A percentile compares a stretch with the other conserved stretches of the same genome.
phyloP scores from a whole-genome alignment of 331 rosid species.

The Telfairia occidentalis region DNA sequence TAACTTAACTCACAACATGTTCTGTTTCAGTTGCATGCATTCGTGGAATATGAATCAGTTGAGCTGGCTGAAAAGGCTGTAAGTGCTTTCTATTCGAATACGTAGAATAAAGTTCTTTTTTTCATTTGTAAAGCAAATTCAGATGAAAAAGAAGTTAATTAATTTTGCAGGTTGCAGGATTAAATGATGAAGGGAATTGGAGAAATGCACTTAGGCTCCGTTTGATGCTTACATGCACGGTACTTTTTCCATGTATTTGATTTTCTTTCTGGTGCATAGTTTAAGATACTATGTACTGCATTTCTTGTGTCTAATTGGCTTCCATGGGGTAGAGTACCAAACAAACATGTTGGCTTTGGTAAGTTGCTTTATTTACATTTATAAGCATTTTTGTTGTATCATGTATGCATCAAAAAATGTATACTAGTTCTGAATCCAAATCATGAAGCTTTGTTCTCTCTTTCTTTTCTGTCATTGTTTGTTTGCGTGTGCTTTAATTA shows the following conservation, averaged over 20 bases:
- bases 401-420: neutral
- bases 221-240: conserved; percentile 65
- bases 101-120: neutral
- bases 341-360: neutral
- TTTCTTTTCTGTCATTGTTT: neutral
- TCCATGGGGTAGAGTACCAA: neutral
- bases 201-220: conserved; percentile 85
- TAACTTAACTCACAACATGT: neutral
- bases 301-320: neutral
- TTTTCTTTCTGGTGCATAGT: neutral
- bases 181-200: conserved; percentile 89
- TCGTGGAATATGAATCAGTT: conserved; percentile 86
- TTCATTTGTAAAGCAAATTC: neutral
- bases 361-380: neutral
- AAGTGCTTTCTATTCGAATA: conserved; percentile 28
- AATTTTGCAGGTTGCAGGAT: conserved; percentile 57
- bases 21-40: conserved; percentile 79
- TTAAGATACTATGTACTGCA: neutral
- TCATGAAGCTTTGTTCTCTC: neutral
- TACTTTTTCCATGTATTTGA: conserved; percentile 17
- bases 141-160: neutral
- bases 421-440: neutral
- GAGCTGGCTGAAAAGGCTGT: conserved; percentile 97
- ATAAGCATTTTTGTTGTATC: neutral
- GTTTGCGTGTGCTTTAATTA: neutral